Conservation (phyloP, 2,329 filamentous ascomycete genomes). For the Alternaria sp. region DNA sequence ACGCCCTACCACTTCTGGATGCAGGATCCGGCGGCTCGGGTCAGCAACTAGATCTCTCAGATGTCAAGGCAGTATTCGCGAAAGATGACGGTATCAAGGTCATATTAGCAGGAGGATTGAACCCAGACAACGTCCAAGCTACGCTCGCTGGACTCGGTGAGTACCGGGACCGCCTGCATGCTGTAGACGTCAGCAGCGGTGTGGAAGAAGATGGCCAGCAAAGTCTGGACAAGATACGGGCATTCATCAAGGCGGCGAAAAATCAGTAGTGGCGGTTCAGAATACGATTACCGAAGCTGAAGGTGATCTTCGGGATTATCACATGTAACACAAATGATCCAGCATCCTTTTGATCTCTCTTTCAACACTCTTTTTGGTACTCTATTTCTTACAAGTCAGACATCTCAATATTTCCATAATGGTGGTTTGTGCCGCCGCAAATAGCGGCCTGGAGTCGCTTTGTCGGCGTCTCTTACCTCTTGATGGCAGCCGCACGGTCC, state of each 20-base stretch:
- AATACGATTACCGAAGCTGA: background rate
- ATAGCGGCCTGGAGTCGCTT: background rate
- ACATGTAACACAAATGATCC: background rate
- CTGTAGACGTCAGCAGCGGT: conserved; percentile 92
- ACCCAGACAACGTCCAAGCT: conserved; percentile 76
- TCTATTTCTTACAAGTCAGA: background rate
- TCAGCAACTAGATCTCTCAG: conserved; percentile 73
- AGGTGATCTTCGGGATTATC: background rate
- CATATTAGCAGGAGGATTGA: conserved; percentile 84
- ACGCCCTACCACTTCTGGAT: conserved; percentile 83
- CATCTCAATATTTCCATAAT: background rate
- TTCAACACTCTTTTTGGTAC: background rate
- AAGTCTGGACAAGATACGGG: conserved; percentile 77
- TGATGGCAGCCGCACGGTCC: background rate
- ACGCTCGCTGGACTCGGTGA: conserved; percentile 69
- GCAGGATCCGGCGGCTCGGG: conserved; percentile 85
- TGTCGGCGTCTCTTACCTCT: conserved; percentile 18
- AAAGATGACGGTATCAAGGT: conserved; percentile 74
- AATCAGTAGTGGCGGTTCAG: conserved; percentile 6
- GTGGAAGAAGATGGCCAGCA: conserved; percentile 83
- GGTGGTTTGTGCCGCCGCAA: background rate
- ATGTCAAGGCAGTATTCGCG: conserved; percentile 70
- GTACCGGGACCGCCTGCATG: conserved; percentile 69
- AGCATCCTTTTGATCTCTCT: background rate
- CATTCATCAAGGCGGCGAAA: conserved; percentile 77